Percentiles rank a stretch among this genome's conserved stretches.
phyloP scores from a whole-genome alignment of 78 protist species.

The Dictyostelium capitatum region DNA sequence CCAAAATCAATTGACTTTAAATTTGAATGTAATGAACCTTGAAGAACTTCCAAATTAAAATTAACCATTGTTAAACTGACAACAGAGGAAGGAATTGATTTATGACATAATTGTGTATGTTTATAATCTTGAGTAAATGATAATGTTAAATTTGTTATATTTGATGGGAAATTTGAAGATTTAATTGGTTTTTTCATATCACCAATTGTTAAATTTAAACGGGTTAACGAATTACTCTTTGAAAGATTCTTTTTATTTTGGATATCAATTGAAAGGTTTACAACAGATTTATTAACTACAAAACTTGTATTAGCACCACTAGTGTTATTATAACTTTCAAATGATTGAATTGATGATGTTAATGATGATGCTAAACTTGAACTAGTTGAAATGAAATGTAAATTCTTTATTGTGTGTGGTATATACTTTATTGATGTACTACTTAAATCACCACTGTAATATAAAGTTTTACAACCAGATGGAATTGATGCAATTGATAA shows the following conservation, averaged over 20 bases:
- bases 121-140: neutral
- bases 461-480: neutral
- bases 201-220: neutral
- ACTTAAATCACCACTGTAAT: constrained; percentile 2
- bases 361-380: neutral
- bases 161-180: neutral
- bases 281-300: neutral
- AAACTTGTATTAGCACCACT: neutral
- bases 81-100: constrained; percentile 14
- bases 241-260: too few relatives aligned
- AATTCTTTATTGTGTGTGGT: neutral
- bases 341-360: neutral
- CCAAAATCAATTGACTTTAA: constrained; percentile 28
- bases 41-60: neutral
- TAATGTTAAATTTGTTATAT: neutral
- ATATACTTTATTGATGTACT: neutral
- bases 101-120: neutral
- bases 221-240: neutral
- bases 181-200: constrained; percentile 7
- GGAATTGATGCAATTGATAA: neutral
- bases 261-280: neutral
- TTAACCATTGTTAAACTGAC: neutral
- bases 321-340: neutral
- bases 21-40: neutral
- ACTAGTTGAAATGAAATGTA: neutral